A percentile compares a stretch with the other conserved stretches of the same genome.
phyloP scores from a whole-genome alignment of 371 early-diverging fungal species.

The Mucor plumbeus region DNA sequence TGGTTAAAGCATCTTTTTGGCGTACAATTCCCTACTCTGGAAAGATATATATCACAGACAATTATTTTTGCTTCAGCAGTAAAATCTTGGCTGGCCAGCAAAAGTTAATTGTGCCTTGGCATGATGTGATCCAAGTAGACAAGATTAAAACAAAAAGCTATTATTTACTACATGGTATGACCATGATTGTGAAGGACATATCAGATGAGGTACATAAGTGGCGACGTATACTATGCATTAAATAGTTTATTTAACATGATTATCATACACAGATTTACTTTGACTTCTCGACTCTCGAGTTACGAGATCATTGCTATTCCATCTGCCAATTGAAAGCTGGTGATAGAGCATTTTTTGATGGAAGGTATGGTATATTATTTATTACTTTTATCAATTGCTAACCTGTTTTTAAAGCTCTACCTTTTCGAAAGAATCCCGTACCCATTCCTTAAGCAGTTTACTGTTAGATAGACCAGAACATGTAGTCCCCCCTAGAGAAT shows the following conservation, averaged over 20 bases:
- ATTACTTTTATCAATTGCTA: not conserved
- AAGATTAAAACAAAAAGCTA: constrained; percentile 40
- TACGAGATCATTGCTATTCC: constrained; percentile 36
- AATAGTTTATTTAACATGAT: not conserved
- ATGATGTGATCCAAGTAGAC: constrained; percentile 40
- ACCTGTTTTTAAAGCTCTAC: constrained; percentile 13
- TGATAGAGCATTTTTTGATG: not conserved
- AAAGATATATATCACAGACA: constrained; percentile 63
- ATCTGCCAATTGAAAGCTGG: constrained; percentile 26
- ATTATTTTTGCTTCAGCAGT: constrained; percentile 69
- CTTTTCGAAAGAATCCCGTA: constrained; percentile 20
- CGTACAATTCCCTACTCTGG: constrained; percentile 63
- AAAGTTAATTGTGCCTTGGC: constrained; percentile 52
- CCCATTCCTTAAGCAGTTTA: constrained; percentile 22
- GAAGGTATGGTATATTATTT: constrained; percentile 9
- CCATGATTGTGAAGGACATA: constrained; percentile 37
- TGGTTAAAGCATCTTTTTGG: constrained; percentile 44
- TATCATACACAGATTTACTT: constrained; percentile 37
- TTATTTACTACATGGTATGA: constrained; percentile 37
- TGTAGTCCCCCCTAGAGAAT: constrained; percentile 38
- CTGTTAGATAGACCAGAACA: constrained; percentile 34
- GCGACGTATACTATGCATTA: not conserved
- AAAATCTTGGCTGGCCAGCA: constrained; percentile 60
- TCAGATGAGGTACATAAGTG: constrained; percentile 37
- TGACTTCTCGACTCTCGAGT: constrained; percentile 42